Evolutionary conservation across 2,329 filamentous ascomycete species (phyloP), one percentile per base, ranked within the genome.

Genomic region (Colletotrichum simmondsii): DNA sequence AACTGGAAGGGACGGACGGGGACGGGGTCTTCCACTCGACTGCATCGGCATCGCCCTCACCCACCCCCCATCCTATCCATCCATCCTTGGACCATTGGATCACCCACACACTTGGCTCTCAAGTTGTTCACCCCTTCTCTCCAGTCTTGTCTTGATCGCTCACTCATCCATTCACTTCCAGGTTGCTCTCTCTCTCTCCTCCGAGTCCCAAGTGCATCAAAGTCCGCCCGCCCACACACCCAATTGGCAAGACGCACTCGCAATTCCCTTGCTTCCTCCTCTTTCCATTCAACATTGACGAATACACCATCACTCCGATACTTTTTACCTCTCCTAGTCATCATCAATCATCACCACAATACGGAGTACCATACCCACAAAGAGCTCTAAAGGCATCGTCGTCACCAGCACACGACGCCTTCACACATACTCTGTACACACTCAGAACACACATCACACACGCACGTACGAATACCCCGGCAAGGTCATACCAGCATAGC

Each of bases 41-140:
- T 49, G 59, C 37, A 62, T 62, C 59, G 60, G 60, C 60, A 62
- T 62, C 60, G 60, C 26, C 19, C 16, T 62, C 60, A 28, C 42
- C 60, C 60, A 62, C 60, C 26, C 58, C n/a, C 42, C 58, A 62
- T 62, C 59, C 26, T 22, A 61, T 32, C n/a, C 26, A 28, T 28
- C 26, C 30, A 61, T 49, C 59, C 32, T 35, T 35, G 32, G 32
- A 35, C 32, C 42, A 26, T 32, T 32, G 30, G 30, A 32, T 42
- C 35, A 62, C 46, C 37, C 37, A 49, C 32, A 19, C 8, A 3
- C 59, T 28, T 37, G 35, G 35, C 46, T 62, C 46, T 62, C 59
- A 7, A 46, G 42, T 46, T n/a, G 16, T n/a, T 46, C 42, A 46
- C 42, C 42, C 42, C 6, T 46, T 46, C 42, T 46, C 42, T 46